Evolutionary conservation across 1,139 yeast species (phyloP), one percentile per base, ranked within the genome.

Genomic region (Schwanniomyces etchellsii): DNA sequence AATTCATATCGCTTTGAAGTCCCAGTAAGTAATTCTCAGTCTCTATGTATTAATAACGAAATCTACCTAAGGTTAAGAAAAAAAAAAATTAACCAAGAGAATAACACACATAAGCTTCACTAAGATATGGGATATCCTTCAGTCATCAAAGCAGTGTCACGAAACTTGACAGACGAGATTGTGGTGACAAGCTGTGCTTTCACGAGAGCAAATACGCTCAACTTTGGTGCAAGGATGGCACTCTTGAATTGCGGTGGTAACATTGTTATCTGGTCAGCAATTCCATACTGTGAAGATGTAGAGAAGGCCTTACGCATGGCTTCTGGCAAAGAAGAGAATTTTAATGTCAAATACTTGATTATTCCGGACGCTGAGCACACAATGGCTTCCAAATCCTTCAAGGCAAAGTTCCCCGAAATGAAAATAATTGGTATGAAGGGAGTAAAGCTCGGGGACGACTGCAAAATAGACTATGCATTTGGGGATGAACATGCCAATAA

Each of bases 171-270:
- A 4, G 64, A 67, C 2, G 54, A 62, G 30, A 55, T 76, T 5
- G 70, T 65, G 24, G 60, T 72, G 27, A 70, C 78, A 14, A 70
- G 81, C 4, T 52, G 67, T 7, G 59, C 69, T 1, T 76, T 76
- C 56, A 52, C 60, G 7, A 47, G 71, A 31, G 44, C 52, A 7
- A 52, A 59, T 33, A 51, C 47, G 27, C 38, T 77, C 33, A 66
- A 71, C 34, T 69, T 79, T 38, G 89, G 88, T 16, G 79, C 73
- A 12, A 60, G 86, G 36, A 68, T 75, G 73, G 72, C 83, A 0
- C 52, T 77, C 5, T 48, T 66, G 35, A 55, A 68, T 29, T 47
- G 57, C 33, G 49, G 62, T 23, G 50, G 54, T 29, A 50, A 57
- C 28, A 55, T 77, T 14, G 52, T 75, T 6, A 70, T 80, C 5